Percentiles rank a stretch among this genome's conserved stretches.
Evolutionary conservation across 1,284 basidiomycete genomes (phyloP).

Genomic region (Paramarasmius palmivorus): DNA sequence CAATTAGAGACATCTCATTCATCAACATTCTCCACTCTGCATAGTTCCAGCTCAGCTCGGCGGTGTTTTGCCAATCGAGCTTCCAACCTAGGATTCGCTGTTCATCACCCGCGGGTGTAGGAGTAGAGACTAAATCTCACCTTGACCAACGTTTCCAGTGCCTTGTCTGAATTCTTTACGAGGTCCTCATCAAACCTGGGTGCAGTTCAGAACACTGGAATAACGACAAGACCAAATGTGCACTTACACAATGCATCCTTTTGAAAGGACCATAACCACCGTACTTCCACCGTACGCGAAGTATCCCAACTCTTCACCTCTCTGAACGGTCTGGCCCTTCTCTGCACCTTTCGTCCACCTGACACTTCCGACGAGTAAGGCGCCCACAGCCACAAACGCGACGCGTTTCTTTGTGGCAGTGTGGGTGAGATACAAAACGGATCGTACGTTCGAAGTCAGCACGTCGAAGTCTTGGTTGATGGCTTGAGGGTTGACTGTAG

Average conservation of each 20-base stretch:
- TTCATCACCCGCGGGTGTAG: not conserved
- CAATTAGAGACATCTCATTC: too few relatives aligned
- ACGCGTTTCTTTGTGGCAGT: constrained; percentile 42
- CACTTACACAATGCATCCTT: constrained; percentile 49
- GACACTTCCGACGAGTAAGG: constrained; percentile 62
- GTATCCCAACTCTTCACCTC: constrained; percentile 62
- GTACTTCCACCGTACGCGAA: constrained; percentile 77
- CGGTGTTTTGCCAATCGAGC: constrained; percentile 9
- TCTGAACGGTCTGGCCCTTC: constrained; percentile 36
- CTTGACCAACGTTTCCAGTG: constrained; percentile 74
- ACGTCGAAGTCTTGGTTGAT: constrained; percentile 79
- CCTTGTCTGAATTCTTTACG: constrained; percentile 52
- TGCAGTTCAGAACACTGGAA: not conserved
- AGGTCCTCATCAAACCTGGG: constrained; percentile 68
- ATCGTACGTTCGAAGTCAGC: constrained; percentile 71
- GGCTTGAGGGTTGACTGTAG: constrained; percentile 76
- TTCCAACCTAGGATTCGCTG: constrained; percentile 4
- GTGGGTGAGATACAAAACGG: constrained; percentile 55
- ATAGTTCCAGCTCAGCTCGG: too few relatives aligned
- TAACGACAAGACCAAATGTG: constrained; percentile 13
- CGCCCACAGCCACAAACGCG: constrained; percentile 65
- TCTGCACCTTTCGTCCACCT: constrained; percentile 44
- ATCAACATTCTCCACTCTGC: too few relatives aligned
- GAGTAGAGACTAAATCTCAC: constrained; percentile 33
- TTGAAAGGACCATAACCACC: constrained; percentile 64